Conservation (phyloP, 148 eudicot genomes). For the Silene latifolia region DNA sequence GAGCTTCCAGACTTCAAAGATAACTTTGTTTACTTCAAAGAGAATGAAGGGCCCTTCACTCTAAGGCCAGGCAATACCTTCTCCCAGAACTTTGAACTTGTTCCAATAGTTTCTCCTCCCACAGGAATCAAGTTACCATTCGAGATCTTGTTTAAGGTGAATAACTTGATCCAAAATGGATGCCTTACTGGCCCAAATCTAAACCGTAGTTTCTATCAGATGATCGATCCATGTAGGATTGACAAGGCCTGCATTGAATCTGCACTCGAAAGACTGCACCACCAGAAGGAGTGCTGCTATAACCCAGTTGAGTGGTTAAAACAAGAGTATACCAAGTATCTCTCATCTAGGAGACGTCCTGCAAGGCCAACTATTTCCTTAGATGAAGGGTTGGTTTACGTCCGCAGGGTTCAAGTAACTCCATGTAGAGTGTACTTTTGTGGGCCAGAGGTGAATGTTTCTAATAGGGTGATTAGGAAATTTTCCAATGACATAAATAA, state of each 20-base stretch:
- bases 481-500: slow-evolving; percentile 53
- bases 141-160: slow-evolving; percentile 56
- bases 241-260: slow-evolving; percentile 40
- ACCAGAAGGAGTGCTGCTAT: slow-evolving; percentile 73
- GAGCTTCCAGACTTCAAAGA: slow-evolving; percentile 42
- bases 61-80: slow-evolving; percentile 38
- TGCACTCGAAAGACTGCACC: slow-evolving; percentile 56
- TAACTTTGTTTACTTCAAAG: slow-evolving; percentile 47
- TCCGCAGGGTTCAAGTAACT: slow-evolving; percentile 68
- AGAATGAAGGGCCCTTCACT: slow-evolving; percentile 35
- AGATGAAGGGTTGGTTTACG: slow-evolving; percentile 68
- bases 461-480: slow-evolving; percentile 71
- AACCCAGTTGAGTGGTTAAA: slow-evolving; percentile 63
- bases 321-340: slow-evolving; percentile 40
- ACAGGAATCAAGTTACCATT: slow-evolving; percentile 49
- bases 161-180: slow-evolving; percentile 68
- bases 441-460: slow-evolving; percentile 87
- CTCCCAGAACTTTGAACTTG: slow-evolving; percentile 45
- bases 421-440: slow-evolving; percentile 73
- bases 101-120: slow-evolving; percentile 64
- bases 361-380: slow-evolving; percentile 43
- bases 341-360: slow-evolving; percentile 31
- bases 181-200: slow-evolving; percentile 68
- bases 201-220: slow-evolving; percentile 46
- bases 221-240: slow-evolving; percentile 53